Evolutionary conservation across 2,329 filamentous ascomycete species (phyloP).

Genomic region (Fusarium staphyleae): DNA sequence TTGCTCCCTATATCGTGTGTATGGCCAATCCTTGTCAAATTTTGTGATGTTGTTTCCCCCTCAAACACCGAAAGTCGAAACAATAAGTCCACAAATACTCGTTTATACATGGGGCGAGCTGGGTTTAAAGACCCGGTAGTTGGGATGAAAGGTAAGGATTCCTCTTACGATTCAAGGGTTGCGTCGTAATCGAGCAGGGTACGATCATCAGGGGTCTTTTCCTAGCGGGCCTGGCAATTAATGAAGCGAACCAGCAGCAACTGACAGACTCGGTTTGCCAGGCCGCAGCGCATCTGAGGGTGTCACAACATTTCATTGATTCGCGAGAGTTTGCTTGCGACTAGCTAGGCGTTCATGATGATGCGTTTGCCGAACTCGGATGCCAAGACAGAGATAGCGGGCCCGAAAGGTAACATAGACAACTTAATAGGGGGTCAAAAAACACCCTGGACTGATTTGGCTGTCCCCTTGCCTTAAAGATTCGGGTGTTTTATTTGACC

Average conservation of each 20-base stretch:
- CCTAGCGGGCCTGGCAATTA: constrained; percentile 6
- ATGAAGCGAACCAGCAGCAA: constrained; percentile 16
- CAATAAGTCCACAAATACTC: constrained; percentile 2
- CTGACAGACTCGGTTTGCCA: not conserved
- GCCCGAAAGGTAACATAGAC: constrained; percentile 2
- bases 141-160: constrained; percentile 15
- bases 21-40: not conserved
- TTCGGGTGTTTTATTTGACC: too few relatives aligned
- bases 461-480: too few relatives aligned
- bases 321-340: too few relatives aligned
- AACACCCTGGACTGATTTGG: too few relatives aligned
- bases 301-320: not conserved
- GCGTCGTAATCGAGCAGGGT: constrained; percentile 4
- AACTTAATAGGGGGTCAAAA: too few relatives aligned
- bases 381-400: constrained; percentile 13
- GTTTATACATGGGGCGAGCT: constrained; percentile 12
- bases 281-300: not conserved
- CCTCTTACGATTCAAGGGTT: constrained; percentile 2
- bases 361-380: constrained; percentile 2
- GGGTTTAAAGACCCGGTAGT: constrained; percentile 23
- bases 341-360: not conserved
- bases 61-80: constrained; percentile 4
- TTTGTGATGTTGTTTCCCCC: not conserved
- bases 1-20: not conserved
- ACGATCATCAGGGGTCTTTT: constrained; percentile 1